Base-by-base conservation (phyloP, 805 yeast species). In the Sugiyamaella americana region DNA sequence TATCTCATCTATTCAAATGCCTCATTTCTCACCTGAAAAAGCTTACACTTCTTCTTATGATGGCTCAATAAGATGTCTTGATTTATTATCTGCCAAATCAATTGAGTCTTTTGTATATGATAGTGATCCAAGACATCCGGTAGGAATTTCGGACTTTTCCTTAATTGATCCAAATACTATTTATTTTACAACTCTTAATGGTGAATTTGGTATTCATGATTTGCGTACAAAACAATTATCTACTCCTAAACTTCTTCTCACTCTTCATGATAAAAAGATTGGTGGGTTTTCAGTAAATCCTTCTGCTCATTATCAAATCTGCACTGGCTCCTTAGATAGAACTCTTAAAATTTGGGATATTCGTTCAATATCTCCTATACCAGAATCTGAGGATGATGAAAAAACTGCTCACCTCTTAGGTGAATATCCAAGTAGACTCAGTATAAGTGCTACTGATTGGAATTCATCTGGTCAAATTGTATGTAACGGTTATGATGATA, bases 401-500 rank as follows among this genome's bases (percentile, higher is more conserved):
- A 46, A 47, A 37, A 67, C 82, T 3, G 80, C 81, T 0, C 76
- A 72, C 49, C 58, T 70, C 29, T 66, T 73, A 29, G 89, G 88
- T 0, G 70, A 76, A 4, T 91, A 80, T 61, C 64, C 72, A 23
- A 84, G 95, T 4, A 68, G 96, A 48, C 68, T 93, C 32, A 86
- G 96, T 45, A 79, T 93, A 1, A 84, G 94, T 41, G 79, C 84
- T 20, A 85, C 88, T 0, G 94, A 88, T 45, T 91, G 95, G 86
- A 84, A 81, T 58, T 60, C 70, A 11, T 78, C 76, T 46, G 70
- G 74, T 37, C 75, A 79, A 35, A 69, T 91, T 41, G 96, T 93
- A 0, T 85, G 95, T 63, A 91, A 93, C 62, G 97, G 98, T 0
- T 91, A 91, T 59, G 98, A 86, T 60, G 91, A 89, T 58, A 80